Evolutionary conservation across 176 grass and related monocot genomes (phyloP).

Genomic region (Aegilops umbellulata): DNA sequence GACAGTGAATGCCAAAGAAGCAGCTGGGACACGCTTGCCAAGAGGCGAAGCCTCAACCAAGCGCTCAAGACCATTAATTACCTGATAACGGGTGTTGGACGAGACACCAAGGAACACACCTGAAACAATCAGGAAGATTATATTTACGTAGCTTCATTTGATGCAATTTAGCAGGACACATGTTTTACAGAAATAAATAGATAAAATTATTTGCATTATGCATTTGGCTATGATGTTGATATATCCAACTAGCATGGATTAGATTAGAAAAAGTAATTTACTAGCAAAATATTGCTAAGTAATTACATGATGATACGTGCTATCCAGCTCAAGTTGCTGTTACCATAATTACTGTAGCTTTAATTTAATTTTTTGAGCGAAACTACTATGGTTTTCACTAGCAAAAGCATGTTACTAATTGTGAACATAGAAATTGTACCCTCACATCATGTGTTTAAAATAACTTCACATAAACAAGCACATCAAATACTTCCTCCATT

Average conservation of each 20-base stretch:
- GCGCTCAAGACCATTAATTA: constrained; percentile 83
- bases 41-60: constrained; percentile 82
- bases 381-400: background rate
- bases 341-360: background rate
- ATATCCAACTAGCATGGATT: background rate
- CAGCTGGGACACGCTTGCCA: constrained; percentile 62
- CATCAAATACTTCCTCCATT: background rate
- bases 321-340: background rate
- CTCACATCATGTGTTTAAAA: constrained; percentile 1
- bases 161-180: constrained; percentile 1
- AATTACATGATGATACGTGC: background rate
- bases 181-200: background rate
- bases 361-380: too few species aligned
- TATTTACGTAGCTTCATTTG: constrained; percentile 20
- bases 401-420: background rate
- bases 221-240: background rate
- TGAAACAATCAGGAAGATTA: constrained; percentile 42
- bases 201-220: background rate
- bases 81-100: constrained; percentile 90
- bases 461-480: background rate
- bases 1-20: constrained; percentile 86
- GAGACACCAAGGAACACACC: constrained; percentile 87
- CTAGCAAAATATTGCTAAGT: background rate
- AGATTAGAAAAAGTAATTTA: background rate
- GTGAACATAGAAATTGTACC: background rate